Percentiles rank a stretch among this genome's conserved stretches.
phyloP scores from a whole-genome alignment of 306 rosid species.

The Castanea sativa region DNA sequence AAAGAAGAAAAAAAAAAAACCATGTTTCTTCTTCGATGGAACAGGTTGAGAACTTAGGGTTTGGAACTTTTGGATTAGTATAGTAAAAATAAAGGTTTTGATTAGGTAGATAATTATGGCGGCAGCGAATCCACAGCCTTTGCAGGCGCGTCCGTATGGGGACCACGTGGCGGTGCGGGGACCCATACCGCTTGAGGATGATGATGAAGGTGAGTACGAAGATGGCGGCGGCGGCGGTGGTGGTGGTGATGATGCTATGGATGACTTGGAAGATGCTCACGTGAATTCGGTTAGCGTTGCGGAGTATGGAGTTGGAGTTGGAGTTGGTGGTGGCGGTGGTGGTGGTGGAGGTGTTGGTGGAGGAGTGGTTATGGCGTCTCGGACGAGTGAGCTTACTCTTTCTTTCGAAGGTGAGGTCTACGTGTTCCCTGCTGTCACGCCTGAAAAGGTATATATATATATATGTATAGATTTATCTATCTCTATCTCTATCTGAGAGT shows the following conservation, averaged over 20 bases:
- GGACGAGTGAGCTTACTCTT: slow-evolving; percentile 92
- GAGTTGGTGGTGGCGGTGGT: not conserved
- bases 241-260: slow-evolving; percentile 55
- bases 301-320: slow-evolving; percentile 17
- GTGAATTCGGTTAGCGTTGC: slow-evolving; percentile 46
- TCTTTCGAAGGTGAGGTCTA: slow-evolving; percentile 97
- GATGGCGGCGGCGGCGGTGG: slow-evolving; percentile 47
- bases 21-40: slow-evolving; percentile 29
- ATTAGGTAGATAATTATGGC: slow-evolving; percentile 39
- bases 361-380: slow-evolving; percentile 46
- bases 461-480: not conserved
- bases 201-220: slow-evolving; percentile 58
- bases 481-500: not conserved
- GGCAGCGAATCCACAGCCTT: slow-evolving; percentile 66
- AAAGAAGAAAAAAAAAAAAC: not conserved
- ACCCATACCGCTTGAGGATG: slow-evolving; percentile 36
- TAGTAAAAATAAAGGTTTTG: no score
- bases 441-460: slow-evolving; percentile 58
- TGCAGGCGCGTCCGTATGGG: slow-evolving; percentile 59
- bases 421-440: slow-evolving; percentile 86
- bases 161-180: slow-evolving; percentile 29
- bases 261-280: slow-evolving; percentile 53
- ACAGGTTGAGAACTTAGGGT: slow-evolving; percentile 47
- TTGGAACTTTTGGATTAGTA: slow-evolving; percentile 7
- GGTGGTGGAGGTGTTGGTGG: not conserved